Conservation (phyloP, 208 protist species). For the Acanthamoeba castellanii region DNA sequence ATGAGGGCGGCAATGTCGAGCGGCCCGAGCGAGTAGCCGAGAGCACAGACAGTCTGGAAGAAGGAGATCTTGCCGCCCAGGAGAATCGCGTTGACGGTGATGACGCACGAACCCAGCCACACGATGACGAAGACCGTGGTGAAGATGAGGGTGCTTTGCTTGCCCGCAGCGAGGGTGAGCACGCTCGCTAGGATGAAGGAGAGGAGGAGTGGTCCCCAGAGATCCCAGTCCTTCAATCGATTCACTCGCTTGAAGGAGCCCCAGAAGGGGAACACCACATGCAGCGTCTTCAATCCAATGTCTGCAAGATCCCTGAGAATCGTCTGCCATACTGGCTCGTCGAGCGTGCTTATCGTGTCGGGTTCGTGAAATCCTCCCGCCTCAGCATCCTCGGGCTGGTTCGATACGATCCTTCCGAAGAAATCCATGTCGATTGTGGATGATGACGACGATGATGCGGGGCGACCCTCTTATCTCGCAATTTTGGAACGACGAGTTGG, state of each 20-base stretch:
- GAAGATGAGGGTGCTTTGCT: conserved; percentile 89
- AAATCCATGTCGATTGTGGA: neutral
- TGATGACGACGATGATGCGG: neutral
- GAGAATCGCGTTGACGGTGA: conserved; percentile 94
- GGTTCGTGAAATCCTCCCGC: neutral
- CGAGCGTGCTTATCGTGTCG: conserved; percentile 78
- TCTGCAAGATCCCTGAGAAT: conserved; percentile 13
- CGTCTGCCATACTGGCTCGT: conserved; percentile 78
- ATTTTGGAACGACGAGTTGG: too few relatives aligned
- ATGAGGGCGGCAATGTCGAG: conserved; percentile 88
- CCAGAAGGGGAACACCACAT: conserved; percentile 61
- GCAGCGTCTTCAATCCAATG: conserved; percentile 3
- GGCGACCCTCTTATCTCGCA: neutral
- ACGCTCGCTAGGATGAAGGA: conserved; percentile 90
- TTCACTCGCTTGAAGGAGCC: neutral
- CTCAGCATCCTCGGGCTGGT: conserved; percentile 27
- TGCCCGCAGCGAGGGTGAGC: conserved; percentile 3
- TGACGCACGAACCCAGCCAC: conserved; percentile 91
- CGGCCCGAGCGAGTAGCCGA: conserved; percentile 95
- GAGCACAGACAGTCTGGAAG: conserved; percentile 95
- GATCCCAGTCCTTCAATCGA: conserved; percentile 86
- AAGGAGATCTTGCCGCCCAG: conserved; percentile 94
- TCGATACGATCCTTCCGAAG: conserved; percentile 4
- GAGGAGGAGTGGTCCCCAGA: conserved; percentile 95
- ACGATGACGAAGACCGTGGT: conserved; percentile 94